Conservation (phyloP, 2,329 filamentous ascomycete genomes). For the Cadophora luteo-olivacea region DNA sequence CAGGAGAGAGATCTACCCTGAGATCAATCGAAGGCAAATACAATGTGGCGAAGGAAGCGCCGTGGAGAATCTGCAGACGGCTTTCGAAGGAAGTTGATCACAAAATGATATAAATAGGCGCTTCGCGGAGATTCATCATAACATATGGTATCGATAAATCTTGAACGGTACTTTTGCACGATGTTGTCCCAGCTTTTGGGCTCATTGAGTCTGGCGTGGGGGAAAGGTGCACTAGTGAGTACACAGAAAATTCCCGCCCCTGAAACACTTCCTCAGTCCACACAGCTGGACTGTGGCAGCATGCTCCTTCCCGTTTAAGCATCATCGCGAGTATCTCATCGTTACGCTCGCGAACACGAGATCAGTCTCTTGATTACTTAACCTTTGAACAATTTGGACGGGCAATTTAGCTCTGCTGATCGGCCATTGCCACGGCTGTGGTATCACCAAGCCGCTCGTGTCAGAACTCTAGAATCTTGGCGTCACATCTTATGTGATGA, state of each 20-base stretch:
- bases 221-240: no score
- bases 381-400: no score
- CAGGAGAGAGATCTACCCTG: no score
- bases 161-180: no score
- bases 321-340: background rate
- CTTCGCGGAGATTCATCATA: no score
- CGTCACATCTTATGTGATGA: background rate
- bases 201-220: background rate
- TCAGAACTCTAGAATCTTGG: constrained; percentile 2
- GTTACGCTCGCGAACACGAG: constrained; percentile 7
- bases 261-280: background rate
- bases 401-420: background rate
- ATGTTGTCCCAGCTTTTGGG: background rate
- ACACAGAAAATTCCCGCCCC: background rate
- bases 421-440: background rate
- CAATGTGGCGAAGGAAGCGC: no score
- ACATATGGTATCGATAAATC: no score
- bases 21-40: no score
- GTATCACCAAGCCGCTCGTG: background rate
- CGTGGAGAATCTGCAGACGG: no score
- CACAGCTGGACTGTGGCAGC: background rate
- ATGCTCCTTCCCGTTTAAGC: background rate
- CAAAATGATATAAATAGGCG: no score
- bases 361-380: background rate
- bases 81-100: no score